Percentiles rank a stretch among this genome's conserved stretches.
phyloP scores from a whole-genome alignment of 306 rosid genomes.

The peach (Prunus persica) region DNA sequence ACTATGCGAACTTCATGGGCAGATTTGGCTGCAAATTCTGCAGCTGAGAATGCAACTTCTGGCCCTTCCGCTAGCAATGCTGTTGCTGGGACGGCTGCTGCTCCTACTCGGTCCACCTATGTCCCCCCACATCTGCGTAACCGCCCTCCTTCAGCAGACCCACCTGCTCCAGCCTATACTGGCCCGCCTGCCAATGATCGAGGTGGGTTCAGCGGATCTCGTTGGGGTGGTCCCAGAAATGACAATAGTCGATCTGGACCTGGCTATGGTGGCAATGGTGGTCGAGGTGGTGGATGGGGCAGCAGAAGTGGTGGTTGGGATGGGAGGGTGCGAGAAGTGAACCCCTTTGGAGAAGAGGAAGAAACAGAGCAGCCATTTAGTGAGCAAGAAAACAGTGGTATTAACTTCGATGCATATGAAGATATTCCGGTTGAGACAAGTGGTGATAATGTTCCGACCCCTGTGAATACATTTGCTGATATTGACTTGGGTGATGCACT shows the following conservation, averaged over 20 bases:
- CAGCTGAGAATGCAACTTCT: conserved; percentile 57
- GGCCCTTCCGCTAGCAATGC: conserved; percentile 42
- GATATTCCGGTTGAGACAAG: conserved; percentile 88
- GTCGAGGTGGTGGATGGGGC: conserved; percentile 53
- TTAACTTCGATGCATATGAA: conserved; percentile 81
- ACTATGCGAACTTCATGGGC: conserved; percentile 91
- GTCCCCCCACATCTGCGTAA: conserved; percentile 89
- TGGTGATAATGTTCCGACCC: conserved; percentile 68
- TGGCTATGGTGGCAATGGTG: conserved; percentile 47
- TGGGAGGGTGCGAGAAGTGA: conserved; percentile 67
- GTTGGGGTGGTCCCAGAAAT: conserved; percentile 47
- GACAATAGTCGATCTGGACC: conserved; percentile 49
- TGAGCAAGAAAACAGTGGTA: conserved; percentile 65
- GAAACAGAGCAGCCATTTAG: conserved; percentile 37
- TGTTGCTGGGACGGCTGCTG: conserved; percentile 18
- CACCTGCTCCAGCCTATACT: conserved; percentile 41
- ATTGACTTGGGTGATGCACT: conserved; percentile 83
- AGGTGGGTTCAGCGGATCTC: conserved; percentile 38
- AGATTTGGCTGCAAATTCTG: conserved; percentile 84
- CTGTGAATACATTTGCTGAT: conserved; percentile 84
- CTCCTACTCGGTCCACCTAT: conserved; percentile 47
- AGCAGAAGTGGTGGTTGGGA: conserved; percentile 63
- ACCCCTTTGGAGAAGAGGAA: conserved; percentile 63
- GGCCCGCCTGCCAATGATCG: conserved; percentile 41
- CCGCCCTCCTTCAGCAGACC: conserved; percentile 44